Conservation (phyloP, 2,329 filamentous ascomycete genomes). For the Xylariaceae sp. region DNA sequence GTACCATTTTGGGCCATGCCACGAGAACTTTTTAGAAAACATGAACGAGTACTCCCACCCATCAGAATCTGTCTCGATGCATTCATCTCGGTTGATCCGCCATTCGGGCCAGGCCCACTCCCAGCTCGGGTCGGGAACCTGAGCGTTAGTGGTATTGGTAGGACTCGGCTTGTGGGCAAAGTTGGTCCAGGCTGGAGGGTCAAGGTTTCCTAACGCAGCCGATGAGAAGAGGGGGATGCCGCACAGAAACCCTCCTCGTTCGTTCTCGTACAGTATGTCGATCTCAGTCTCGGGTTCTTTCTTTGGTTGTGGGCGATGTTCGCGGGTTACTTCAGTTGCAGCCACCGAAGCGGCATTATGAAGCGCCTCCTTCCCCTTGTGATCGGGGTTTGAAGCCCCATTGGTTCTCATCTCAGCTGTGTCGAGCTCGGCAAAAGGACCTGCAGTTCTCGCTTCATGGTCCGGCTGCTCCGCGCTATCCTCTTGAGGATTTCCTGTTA, state of each 20-base stretch:
- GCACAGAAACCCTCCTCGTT: slow-evolving; percentile 85
- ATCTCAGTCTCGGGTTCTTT: slow-evolving; percentile 52
- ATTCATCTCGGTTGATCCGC: slow-evolving; percentile 66
- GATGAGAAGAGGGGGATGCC: slow-evolving; percentile 86
- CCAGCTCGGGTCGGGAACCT: slow-evolving; percentile 93
- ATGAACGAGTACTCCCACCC: slow-evolving; percentile 97
- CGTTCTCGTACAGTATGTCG: slow-evolving; percentile 93
- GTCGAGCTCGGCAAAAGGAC: slow-evolving; percentile 11
- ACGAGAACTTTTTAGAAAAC: slow-evolving; percentile 69
- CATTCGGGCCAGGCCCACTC: slow-evolving; percentile 75
- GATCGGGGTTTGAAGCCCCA: slow-evolving; percentile 1
- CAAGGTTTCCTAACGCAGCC: slow-evolving; percentile 77
- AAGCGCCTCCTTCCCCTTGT: not conserved
- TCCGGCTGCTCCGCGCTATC: slow-evolving; percentile 4
- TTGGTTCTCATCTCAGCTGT: slow-evolving; percentile 6
- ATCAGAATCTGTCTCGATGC: slow-evolving; percentile 68
- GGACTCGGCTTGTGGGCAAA: slow-evolving; percentile 55
- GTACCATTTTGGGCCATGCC: slow-evolving; percentile 91
- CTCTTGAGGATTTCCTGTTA: slow-evolving; percentile 13
- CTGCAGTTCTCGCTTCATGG: slow-evolving; percentile 8
- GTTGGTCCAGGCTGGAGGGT: slow-evolving; percentile 86
- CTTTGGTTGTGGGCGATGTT: slow-evolving; percentile 3
- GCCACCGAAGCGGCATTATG: no score
- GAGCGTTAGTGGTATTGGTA: slow-evolving; percentile 74
- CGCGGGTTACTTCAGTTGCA: not conserved